Evolutionary conservation across 257 asterid species (phyloP), one percentile per base, ranked within the genome.

Genomic region (Solanum acaule): DNA sequence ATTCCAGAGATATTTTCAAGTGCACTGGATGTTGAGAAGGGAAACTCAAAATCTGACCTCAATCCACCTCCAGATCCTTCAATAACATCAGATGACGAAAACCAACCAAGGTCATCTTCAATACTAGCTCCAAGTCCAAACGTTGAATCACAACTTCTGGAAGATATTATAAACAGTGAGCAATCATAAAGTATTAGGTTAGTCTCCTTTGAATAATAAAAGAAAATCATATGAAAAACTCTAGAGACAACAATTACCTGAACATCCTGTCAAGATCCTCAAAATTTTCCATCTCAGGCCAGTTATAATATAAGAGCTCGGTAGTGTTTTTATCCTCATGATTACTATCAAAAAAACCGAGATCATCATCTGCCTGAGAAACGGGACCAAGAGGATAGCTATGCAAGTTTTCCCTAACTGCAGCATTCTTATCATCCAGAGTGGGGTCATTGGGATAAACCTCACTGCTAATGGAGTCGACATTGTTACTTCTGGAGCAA

Each of bases 211-310:
- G 3, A 71, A 71, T 8, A 33, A 33, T 4, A 33, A 31, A 31
- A 71, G 44, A 72, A 33, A 72, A 33, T 15, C n/a, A 34, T 63
- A 29, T 71, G 61, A 52, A 89, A 65, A 70, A 29, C 38, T 29
- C 44, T 73, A 84, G 46, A 61, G 85, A 87, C 90, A 4, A 72
- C 14, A 82, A 87, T 91, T 95, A 96, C 98, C 98, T 92, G 88
- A 97, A 94, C 93, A 96, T 93, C 92, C 92, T 92, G 91, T 96
- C 98, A 73, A 95, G 94, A 83, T 95, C 99, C 75, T 95, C 99
- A 85, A 97, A 97, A 88, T 94, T 95, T 85, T 93, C 98, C 86
- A 95, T 93, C 81, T 96, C 98, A 78, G 97, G 93, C 98, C 96
- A 97, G 88, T 89, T 92, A 89, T 91, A 93, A 90, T 89, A 91